Base-by-base conservation (phyloP, 2,329 filamentous ascomycete genomes). In the Sclerotinia minor region DNA sequence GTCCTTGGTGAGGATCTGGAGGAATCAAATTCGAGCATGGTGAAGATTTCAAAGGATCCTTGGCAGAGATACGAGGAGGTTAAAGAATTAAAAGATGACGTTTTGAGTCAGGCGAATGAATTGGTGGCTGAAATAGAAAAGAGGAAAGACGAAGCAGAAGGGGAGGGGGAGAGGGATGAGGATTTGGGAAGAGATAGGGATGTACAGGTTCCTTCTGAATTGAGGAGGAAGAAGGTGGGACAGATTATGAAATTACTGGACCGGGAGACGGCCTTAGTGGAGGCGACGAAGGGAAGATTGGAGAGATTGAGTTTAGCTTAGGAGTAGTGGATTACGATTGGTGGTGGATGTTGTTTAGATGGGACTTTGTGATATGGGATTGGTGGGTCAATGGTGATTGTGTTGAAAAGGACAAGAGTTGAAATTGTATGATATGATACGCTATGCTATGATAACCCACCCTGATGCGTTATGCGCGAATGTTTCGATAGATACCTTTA, bases 221-320 rank as follows among this genome's bases (percentile, higher is more conserved):
- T 90, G 68, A 82, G 87, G 68, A 85, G 83, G 78, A 84, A 82
- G 63, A 90, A 90, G 78, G 78, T 91, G 71, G 81, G 82, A 67
- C 84, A 90, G 75, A 86, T 92, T 29, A 86, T 86, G 78, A 79
- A 79, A 38, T 77, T 91, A 69, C 78, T 92, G 71, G 87, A 89
- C 68, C 81, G 89, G 38, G 89, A 92, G 78, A 85, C 85, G 58
- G 87, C 87, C 6, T 77, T 92, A 73, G 86, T 92, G 8, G 88
- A 91, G 72, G 89, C 86, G 29, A 84, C 90, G 29, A 87, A 84
- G 72, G 82, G 82, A 67, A 82, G 89, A 67, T 78, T 92, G 70
- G 85, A 89, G 76, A 84, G 82, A 70, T 78, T 92, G 65, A 80
- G 70, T 54, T 67, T 76, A 64, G 65, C 47, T 26, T 67, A 13